Evolutionary conservation across 139 green algal genomes (phyloP), one percentile per base, ranked within the genome.

Genomic region (Limnomonas spitsbergensis): DNA sequence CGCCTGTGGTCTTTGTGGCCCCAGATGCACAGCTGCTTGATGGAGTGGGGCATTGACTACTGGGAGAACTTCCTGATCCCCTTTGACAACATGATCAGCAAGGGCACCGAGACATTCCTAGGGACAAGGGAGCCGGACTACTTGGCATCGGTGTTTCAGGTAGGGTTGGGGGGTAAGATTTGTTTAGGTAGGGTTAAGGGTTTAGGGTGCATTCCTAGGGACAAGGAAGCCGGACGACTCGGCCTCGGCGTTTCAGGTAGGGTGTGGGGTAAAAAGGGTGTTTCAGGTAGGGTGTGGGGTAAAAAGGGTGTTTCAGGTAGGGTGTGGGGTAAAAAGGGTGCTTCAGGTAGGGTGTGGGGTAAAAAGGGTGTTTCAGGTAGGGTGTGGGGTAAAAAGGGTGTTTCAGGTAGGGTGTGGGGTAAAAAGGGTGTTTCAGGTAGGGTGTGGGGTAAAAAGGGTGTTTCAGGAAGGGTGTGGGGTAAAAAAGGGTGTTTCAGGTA

Each of bases 61-160:
- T 95, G 95, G 73, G 75, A 90, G 75, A 83, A 93, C 72, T 84
- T 95, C 52, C 80, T 95, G 66, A 84, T 94, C 38, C 90, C 92
- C 1, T 78, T 99, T 70, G 95, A 99, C 87, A 99, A 98, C 88
- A 97, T 89, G 82, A 95, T 99, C 77, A 91, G 81, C 53, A 81
- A 90, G 29, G 91, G 86, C 73, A 95, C 91, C 0, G 87, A 94
- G 38, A 67, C 78, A 20, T 97, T 95, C 80, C 80, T 98, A 32
- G 74, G 66, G 66, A 81, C 69, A 81, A 89, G 88, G 67, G 39
- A 81, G 34, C 93, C 91, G 34, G 86, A 93, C 88, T 95, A 94
- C 85, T 79, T 93, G 40, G 76, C 84, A 1, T 87, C 82, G 1
- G 83, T 90, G 7, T 92, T 88, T 67, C 75, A 89, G 80, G 86